Evolutionary conservation across 2,329 filamentous ascomycete genomes (phyloP).

Genomic region (Westerdykella ornata): DNA sequence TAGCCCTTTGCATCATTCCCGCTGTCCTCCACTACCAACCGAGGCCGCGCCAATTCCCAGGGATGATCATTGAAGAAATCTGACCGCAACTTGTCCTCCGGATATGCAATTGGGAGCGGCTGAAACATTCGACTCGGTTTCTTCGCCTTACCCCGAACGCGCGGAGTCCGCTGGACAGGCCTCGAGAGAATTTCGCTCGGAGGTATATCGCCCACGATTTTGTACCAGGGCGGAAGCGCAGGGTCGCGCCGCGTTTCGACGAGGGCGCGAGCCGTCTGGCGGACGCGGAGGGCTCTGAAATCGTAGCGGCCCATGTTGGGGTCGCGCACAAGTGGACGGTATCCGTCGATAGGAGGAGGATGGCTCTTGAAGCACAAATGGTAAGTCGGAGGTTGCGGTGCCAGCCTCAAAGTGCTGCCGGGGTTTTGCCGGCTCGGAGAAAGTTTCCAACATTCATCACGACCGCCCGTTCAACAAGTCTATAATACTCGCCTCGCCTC

Average conservation of each 20-base stretch:
- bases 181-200: slow-evolving; percentile 56
- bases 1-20: slow-evolving; percentile 70
- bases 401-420: no score
- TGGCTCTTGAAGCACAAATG: no score
- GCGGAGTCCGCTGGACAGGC: slow-evolving; percentile 45
- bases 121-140: slow-evolving; percentile 73
- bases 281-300: slow-evolving; percentile 47
- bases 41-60: slow-evolving; percentile 89
- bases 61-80: slow-evolving; percentile 92
- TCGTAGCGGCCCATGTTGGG: slow-evolving; percentile 49
- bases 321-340: slow-evolving; percentile 1
- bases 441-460: no score
- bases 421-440: no score
- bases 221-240: slow-evolving; percentile 50
- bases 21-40: slow-evolving; percentile 75
- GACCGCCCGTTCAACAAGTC: no score
- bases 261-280: slow-evolving; percentile 47
- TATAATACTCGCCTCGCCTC: no score
- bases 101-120: slow-evolving; percentile 69
- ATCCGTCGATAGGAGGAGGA: background rate
- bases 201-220: slow-evolving; percentile 51
- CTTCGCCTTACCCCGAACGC: slow-evolving; percentile 37
- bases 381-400: no score
- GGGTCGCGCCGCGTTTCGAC: slow-evolving; percentile 40
- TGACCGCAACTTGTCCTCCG: slow-evolving; percentile 73